Percentiles rank a stretch among this genome's conserved stretches.
Evolutionary conservation across 2,329 filamentous ascomycete genomes (phyloP).

Genomic region (Diatrype stigma): DNA sequence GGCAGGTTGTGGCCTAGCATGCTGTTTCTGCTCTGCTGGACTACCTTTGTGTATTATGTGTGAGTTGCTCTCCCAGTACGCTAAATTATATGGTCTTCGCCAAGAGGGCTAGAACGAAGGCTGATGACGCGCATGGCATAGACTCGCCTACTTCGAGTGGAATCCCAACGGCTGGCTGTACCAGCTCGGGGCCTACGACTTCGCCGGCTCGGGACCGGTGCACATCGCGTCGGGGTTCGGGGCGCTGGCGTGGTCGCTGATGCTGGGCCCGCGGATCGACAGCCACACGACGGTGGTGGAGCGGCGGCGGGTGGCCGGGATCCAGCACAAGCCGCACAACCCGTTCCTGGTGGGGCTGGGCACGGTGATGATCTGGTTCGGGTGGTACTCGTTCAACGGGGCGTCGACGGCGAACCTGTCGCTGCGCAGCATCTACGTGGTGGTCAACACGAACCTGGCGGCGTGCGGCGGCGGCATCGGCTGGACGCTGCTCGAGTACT

Average conservation of each 20-base stretch:
- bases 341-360: slow-evolving; percentile 60
- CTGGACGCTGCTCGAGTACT: slow-evolving; percentile 51
- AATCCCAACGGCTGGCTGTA: slow-evolving; percentile 63
- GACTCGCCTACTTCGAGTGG: slow-evolving; percentile 64
- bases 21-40: slow-evolving; percentile 61
- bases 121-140: background rate
- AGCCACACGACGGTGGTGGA: slow-evolving; percentile 20
- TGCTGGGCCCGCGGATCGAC: slow-evolving; percentile 52
- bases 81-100: background rate
- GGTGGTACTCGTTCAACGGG: slow-evolving; percentile 53
- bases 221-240: slow-evolving; percentile 60
- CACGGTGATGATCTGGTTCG: slow-evolving; percentile 63
- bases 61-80: slow-evolving; percentile 7
- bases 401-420: slow-evolving; percentile 47
- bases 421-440: slow-evolving; percentile 49
- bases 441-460: slow-evolving; percentile 56
- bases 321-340: slow-evolving; percentile 54
- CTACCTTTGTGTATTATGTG: slow-evolving; percentile 58
- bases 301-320: slow-evolving; percentile 41
- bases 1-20: slow-evolving; percentile 43
- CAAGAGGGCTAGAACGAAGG: background rate
- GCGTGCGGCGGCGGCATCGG: slow-evolving; percentile 50
- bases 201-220: slow-evolving; percentile 59
- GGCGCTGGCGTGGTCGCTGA: slow-evolving; percentile 60
- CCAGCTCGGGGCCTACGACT: slow-evolving; percentile 56